phyloP scores from a whole-genome alignment of 2,329 filamentous ascomycete species.

The Neoarthrinium moseri region DNA sequence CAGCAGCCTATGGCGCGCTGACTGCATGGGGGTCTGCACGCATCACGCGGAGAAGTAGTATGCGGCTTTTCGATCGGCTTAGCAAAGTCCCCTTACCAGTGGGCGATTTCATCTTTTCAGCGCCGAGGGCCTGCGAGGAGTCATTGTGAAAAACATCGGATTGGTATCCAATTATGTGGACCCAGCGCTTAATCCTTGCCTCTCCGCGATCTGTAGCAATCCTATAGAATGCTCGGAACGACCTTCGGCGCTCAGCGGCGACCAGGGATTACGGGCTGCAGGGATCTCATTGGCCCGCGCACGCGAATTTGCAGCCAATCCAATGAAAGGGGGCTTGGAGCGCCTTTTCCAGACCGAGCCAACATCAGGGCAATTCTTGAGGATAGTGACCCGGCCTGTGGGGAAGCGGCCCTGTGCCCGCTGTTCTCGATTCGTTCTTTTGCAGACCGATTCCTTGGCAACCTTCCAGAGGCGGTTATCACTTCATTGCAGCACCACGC shows the following conservation, averaged over 20 bases:
- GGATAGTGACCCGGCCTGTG: too few species aligned
- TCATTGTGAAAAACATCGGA: background rate
- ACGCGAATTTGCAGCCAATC: background rate
- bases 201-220: background rate
- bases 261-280: background rate
- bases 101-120: too few species aligned
- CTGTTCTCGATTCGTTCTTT: background rate
- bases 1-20: background rate
- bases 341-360: background rate
- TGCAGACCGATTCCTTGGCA: background rate
- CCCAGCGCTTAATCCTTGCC: background rate
- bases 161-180: background rate
- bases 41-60: background rate
- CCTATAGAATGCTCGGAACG: background rate
- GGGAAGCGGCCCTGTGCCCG: too few species aligned
- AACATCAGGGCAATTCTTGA: too few species aligned
- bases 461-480: constrained; percentile 5
- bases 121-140: too few species aligned
- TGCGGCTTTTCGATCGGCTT: too few species aligned
- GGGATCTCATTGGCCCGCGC: background rate
- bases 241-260: background rate
- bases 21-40: background rate
- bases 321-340: background rate
- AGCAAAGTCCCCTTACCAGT: too few species aligned
- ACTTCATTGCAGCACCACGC: background rate